A percentile compares a stretch with the other conserved stretches of the same genome.
Conservation (phyloP, 1,139 yeast genomes). For the Wickerhamomyces sp. region DNA sequence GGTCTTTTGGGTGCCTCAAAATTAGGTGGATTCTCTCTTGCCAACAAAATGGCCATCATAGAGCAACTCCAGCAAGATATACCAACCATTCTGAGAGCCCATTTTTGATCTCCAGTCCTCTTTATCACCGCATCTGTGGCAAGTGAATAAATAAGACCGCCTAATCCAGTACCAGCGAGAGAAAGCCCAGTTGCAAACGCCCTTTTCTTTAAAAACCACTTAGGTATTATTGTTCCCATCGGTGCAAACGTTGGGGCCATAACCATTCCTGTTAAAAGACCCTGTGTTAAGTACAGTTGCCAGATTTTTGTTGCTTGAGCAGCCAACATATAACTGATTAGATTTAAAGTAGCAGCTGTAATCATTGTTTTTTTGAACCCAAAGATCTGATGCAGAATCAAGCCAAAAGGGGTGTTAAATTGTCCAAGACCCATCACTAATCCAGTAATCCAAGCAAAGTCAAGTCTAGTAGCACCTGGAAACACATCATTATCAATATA, state of each 20-base stretch:
- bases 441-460: constrained; percentile 68
- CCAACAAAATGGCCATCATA: constrained; percentile 33
- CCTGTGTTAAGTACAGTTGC: constrained; percentile 66
- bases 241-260: constrained; percentile 58
- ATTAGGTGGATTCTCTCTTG: constrained; percentile 27
- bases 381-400: constrained; percentile 29
- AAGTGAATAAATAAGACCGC: constrained; percentile 40
- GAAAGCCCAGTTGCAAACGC: constrained; percentile 53
- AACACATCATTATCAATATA: constrained; percentile 44
- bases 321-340: constrained; percentile 55
- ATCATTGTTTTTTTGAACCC: constrained; percentile 35
- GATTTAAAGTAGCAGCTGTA: constrained; percentile 45
- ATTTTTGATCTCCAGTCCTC: constrained; percentile 48
- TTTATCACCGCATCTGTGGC: constrained; percentile 33
- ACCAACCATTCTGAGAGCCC: constrained; percentile 63
- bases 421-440: constrained; percentile 54
- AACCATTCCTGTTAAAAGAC: constrained; percentile 56
- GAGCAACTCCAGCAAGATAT: constrained; percentile 33
- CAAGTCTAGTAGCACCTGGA: constrained; percentile 50
- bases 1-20: constrained; percentile 9
- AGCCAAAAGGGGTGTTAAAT: constrained; percentile 46
- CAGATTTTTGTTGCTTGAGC: constrained; percentile 53
- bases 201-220: constrained; percentile 53
- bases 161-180: constrained; percentile 54
- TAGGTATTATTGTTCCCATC: constrained; percentile 47